A percentile compares a stretch with the other conserved stretches of the same genome.
phyloP scores from a whole-genome alignment of 1,284 basidiomycete genomes.

The Anthracocystis setariae region DNA sequence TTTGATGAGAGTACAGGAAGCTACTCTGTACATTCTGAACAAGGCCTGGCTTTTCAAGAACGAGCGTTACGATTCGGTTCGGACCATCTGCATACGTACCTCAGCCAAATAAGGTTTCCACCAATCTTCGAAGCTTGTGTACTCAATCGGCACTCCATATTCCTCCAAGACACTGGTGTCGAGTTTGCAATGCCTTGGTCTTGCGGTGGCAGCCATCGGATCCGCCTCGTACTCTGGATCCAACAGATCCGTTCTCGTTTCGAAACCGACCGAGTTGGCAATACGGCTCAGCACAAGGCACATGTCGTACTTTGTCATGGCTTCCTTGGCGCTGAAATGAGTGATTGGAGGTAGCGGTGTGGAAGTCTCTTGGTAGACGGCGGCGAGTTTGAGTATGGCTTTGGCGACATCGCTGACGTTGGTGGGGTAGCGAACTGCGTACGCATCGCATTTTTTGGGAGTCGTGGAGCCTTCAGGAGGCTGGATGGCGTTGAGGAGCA shows the following conservation, averaged over 20 bases:
- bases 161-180: constrained; percentile 49
- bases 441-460: constrained; percentile 56
- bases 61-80: background rate
- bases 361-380: constrained; percentile 20
- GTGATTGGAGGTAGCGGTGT: constrained; percentile 61
- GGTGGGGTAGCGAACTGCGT: constrained; percentile 71
- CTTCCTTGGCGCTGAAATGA: constrained; percentile 70
- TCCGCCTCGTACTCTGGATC: constrained; percentile 63
- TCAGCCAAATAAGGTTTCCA: constrained; percentile 56
- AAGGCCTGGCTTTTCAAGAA: too few relatives aligned
- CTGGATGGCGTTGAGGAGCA: constrained; percentile 56
- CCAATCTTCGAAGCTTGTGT: constrained; percentile 61
- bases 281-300: constrained; percentile 59
- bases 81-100: constrained; percentile 23
- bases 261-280: constrained; percentile 49
- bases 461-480: constrained; percentile 13
- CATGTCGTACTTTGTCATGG: constrained; percentile 72
- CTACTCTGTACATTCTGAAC: constrained; percentile 1
- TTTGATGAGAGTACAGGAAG: background rate
- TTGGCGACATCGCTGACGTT: constrained; percentile 70
- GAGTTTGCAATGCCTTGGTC: constrained; percentile 63
- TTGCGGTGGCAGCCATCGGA: constrained; percentile 56
- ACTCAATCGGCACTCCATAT: constrained; percentile 54
- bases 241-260: constrained; percentile 52
- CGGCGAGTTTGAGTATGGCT: constrained; percentile 68